Base-by-base conservation (phyloP, 2,329 filamentous ascomycete genomes). In the Colletotrichum sp. region DNA sequence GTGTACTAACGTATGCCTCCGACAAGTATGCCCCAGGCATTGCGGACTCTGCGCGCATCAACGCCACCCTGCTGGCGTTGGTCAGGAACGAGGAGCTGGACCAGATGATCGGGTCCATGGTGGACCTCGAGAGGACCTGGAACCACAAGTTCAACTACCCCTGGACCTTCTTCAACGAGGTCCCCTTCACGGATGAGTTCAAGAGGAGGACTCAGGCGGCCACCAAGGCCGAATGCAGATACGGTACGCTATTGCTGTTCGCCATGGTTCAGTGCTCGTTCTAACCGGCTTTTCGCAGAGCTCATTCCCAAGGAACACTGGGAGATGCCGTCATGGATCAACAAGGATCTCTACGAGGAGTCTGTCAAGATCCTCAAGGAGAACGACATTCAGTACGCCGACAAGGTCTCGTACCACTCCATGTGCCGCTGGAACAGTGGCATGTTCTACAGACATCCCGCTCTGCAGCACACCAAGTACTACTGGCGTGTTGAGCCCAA, bases 401-500 rank as follows among this genome's bases (percentile, higher is more conserved):
- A 93, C 80, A 95, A 94, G 89, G 86, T 95, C 70, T 98, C 96
- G 65, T 99, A 99, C 87, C 96, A 98, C 86, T 94, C 98, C 83
- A 99, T 99, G 97, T 99, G 97, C 84, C 93, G 97, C 72, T 99
- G 97, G 97, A 99, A 99, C 87, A 98, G 95, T 82, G 97, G 97
- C 82, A 90, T 98, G 85, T 99, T 99, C 89, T 98, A 98, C 89
- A 96, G 97, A 83, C 97, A 99, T 85, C 95, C 96, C 0, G 96
- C 96, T 1, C 91, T 99, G 72, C 89, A 92, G 78, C 86, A 97
- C 80, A 92, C 91, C 78, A 94, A 95, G 79, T 99, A 95, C 89
- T 99, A 99, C 89, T 99, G 97, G 97, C 95, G 97, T 74, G 97
- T 99, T 64, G 97, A 99, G 84, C 97, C 97, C 68, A 98, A 98